Base-by-base conservation (phyloP, 768 basidiomycete genomes). In the Trametes sanguinea region DNA sequence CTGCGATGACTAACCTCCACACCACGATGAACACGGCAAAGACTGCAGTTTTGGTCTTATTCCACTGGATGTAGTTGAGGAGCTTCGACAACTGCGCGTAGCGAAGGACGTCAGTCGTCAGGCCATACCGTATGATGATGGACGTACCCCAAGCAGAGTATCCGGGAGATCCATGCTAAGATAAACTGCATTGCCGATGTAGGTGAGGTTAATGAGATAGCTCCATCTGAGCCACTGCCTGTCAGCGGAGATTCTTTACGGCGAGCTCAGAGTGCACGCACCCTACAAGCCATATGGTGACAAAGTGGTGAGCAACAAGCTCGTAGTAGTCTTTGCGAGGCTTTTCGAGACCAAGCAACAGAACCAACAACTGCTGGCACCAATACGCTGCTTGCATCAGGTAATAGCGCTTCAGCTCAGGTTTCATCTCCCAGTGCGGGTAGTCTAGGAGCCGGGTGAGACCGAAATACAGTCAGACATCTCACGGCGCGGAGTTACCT, bases 111-210 rank as follows among this genome's bases (percentile, higher is more conserved):
- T 22, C 22, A 22, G 22, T 22, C 22, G 22, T 22, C 22, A 22
- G 22, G 22, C 22, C 22, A 22, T 22, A 22, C 22, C 22, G 22
- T 10, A 46, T 30, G 77, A 22, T 22, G 22, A 22, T 22, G 22
- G 22, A 22, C 89, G 65, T 65, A 94, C 89, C 11, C 92, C 94
- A 11, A 99, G 80, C 74, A 90, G 92, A 37, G 85, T 76, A 71
- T 99, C 97, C 0, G 95, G 94, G 17, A 95, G 81, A 77, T 99
- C 97, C 97, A 98, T 98, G 72, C 94, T 97, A 76, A 95, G 82
- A 69, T 89, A 98, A 32, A 99, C 84, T 5, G 94, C 89, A 65
- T 92, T 90, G 9, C 97, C 97, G 45, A 98, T 95, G 54, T 84
- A 75, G 0, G 95, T 98, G 54, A 94, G 45, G 75, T 93, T 95